Evolutionary conservation across 768 basidiomycete species (phyloP), one percentile per base, ranked within the genome.

Genomic region (Lactifluus volemus): DNA sequence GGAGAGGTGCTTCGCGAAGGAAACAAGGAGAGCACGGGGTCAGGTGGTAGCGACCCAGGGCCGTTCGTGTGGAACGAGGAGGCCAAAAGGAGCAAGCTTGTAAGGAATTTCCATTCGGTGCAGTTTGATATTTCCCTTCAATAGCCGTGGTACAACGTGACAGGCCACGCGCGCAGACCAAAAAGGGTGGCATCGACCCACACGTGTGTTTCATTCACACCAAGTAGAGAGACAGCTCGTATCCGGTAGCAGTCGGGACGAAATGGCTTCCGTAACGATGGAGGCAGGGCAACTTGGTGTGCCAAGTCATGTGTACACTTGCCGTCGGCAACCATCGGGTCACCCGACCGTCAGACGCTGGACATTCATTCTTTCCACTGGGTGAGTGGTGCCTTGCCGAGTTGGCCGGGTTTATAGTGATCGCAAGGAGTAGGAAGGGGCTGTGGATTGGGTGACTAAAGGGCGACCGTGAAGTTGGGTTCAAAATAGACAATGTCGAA

Each of bases 21-120:
- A 36, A 17, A 30, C 25, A 45, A 41, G 32, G 39, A 21, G 49
- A 30, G 49, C 57, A 59, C 50, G 58, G 58, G 58, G 42, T 25
- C 50, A 45, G 19, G n/a, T 11, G 42, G 58, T 4, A 30, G 41
- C 41, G 47, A n/a, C 32, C 47, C 41, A 29, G 45, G 10, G 34
- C 61, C 61, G 30, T 12, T 39, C 34, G 15, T 30, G n/a, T 53
- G 61, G 61, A 9, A 11, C 56, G 25, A 5, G 17, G 4, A 7
- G 5, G 14, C 56, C 52, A 53, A 49, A 63, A 58, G 61, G 61
- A 58, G 61, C 39, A 63, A 58, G 14, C 44, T 50, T 12, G 41
- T 25, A 41, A 42, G 3, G 55, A 61, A 61, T 32, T 61, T 55
- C 50, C 50, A 61, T 41, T 57, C 39, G 25, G 19, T 32, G 17